phyloP scores from a whole-genome alignment of 1,284 basidiomycete species.

The Austropuccinia psidii region DNA sequence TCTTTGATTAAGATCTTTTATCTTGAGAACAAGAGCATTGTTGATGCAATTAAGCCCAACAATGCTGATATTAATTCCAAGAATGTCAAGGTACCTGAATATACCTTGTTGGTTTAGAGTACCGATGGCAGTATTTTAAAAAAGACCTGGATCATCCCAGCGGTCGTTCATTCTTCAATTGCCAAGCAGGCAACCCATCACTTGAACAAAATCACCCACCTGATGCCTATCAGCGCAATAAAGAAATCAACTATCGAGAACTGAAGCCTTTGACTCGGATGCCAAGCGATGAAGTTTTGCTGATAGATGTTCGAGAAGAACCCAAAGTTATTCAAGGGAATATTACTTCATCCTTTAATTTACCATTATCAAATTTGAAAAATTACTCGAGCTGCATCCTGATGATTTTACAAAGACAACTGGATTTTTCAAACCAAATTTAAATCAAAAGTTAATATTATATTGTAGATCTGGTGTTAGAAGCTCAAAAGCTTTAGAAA shows the following conservation, averaged over 20 bases:
- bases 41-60: too few relatives aligned
- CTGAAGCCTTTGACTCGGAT: slow-evolving; percentile 72
- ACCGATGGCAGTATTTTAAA: too few relatives aligned
- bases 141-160: not conserved
- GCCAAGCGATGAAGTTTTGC: slow-evolving; percentile 62
- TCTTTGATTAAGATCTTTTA: too few relatives aligned
- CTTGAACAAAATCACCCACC: not conserved
- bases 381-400: slow-evolving; percentile 60
- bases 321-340: slow-evolving; percentile 87
- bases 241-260: slow-evolving; percentile 64
- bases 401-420: slow-evolving; percentile 54
- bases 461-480: slow-evolving; percentile 90
- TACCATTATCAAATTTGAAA: slow-evolving; percentile 74
- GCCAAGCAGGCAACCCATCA: not conserved
- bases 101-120: too few relatives aligned
- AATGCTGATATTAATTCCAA: too few relatives aligned
- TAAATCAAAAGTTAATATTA: slow-evolving; percentile 73
- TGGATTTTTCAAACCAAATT: slow-evolving; percentile 73
- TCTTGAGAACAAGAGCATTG: too few relatives aligned
- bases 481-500: slow-evolving; percentile 70
- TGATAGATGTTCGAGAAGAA: slow-evolving; percentile 79
- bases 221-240: not conserved
- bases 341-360: slow-evolving; percentile 88
- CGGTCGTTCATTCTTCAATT: not conserved
- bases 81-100: too few relatives aligned